These are phyloP conservation scores for Sphaerulina populicola DNA, from an alignment of 2,329 filamentous ascomycete genomes.

Conservation along the genomic window DNA sequence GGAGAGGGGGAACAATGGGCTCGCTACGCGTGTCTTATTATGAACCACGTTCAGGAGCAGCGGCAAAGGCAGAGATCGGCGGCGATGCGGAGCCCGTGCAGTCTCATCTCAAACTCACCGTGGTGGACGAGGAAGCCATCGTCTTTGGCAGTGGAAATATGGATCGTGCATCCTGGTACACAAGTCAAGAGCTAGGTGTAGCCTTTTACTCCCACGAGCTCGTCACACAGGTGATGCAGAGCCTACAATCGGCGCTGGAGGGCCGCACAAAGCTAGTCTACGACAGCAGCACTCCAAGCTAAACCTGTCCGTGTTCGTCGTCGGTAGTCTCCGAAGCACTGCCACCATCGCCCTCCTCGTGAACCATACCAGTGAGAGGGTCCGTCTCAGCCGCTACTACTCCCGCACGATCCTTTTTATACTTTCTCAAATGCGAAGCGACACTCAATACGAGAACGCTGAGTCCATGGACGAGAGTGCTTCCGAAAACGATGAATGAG, in stretches of 20 bases:
- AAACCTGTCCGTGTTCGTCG: conserved; percentile 7
- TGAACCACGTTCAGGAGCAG: conserved; percentile 28
- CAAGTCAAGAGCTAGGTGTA: conserved; percentile 73
- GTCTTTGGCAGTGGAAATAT: conserved; percentile 75
- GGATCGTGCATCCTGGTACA: conserved; percentile 79
- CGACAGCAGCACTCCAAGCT: conserved; percentile 4
- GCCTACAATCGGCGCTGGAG: conserved; percentile 18
- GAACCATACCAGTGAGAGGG: conserved; percentile 44
- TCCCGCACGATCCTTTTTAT: conserved; percentile 42
- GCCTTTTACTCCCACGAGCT: conserved; percentile 42
- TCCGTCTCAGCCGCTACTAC: conserved; percentile 46
- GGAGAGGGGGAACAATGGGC: conserved; percentile 34
- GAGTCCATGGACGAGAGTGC: conserved; percentile 48
- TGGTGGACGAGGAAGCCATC: conserved; percentile 60
- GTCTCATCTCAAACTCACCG: conserved; percentile 67
- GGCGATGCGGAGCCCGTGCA: conserved; percentile 51
- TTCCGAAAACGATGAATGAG: conserved; percentile 48
- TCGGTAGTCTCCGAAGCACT: conserved; percentile 26
- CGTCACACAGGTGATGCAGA: conserved; percentile 23
- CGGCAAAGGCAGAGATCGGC: conserved; percentile 27
- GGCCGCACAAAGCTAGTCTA: conserved; percentile 14
- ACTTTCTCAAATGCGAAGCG: conserved; percentile 40
- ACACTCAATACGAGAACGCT: conserved; percentile 46
- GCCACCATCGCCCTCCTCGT: conserved; percentile 36
- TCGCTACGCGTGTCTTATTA: conserved; percentile 54